Base-by-base conservation (phyloP, 192 early-diverging fungal species). In the Dissophora globulifera region DNA sequence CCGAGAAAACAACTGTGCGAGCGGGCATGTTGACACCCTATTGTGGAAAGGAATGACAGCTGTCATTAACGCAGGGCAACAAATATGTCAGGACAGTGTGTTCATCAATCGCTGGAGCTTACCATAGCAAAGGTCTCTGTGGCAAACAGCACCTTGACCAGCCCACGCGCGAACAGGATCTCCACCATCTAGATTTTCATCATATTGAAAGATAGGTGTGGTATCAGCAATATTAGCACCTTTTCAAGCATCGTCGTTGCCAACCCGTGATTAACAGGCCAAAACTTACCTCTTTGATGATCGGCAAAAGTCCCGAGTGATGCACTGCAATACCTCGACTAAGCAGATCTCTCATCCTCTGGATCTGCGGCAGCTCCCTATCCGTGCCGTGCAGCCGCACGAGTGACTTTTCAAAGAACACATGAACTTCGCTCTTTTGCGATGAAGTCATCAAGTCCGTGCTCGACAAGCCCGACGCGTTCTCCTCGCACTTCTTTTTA, bases 81-180 rank as follows among this genome's bases (percentile, higher is more conserved):
- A n/a, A n/a, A n/a, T n/a, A n/a, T n/a, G n/a, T n/a, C n/a, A n/a
- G n/a, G n/a, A n/a, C n/a, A n/a, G n/a, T n/a, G n/a, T n/a, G n/a
- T n/a, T n/a, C n/a, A n/a, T n/a, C n/a, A n/a, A n/a, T n/a, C n/a
- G n/a, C n/a, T n/a, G n/a, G n/a, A 52, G 17, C 48, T 49, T 62
- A 87, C 85, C 96, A 99, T 99, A 5, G 97, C 95, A 87, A 99
- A 99, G 11, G 97, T 99, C 79, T 99, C 97, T 3, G 97, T 99
- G 0, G 97, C 97, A 87, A 97, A 98, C 65, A 99, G 79, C 2
- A 95, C 91, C 78, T 91, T 90, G 33, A 99, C 94, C 31, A 98
- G 82, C 3, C 95, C 94, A 32, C 90, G 81, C 17, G 91, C 86
- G 84, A 99, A 99, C 62, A 98, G 62, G 41, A 98, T 95, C 79